phyloP scores from a whole-genome alignment of 2,329 filamentous ascomycete genomes.

The Penicillium brevicompactum region DNA sequence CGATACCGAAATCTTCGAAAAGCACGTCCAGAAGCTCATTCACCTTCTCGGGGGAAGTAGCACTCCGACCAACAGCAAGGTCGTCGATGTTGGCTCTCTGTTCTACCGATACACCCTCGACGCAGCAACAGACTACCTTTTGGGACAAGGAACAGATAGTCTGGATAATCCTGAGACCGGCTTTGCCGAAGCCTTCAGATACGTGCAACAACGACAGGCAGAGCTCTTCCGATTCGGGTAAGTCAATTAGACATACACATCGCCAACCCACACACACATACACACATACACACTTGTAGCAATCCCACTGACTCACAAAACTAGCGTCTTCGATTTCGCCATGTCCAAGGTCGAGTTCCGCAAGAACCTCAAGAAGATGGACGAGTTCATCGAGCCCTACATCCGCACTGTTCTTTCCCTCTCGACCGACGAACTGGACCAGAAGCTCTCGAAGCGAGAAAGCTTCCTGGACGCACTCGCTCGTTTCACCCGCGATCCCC shows the following conservation, averaged over 20 bases:
- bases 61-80: conserved; percentile 31
- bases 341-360: conserved; percentile 69
- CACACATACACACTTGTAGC: background rate
- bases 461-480: conserved; percentile 88
- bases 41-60: conserved; percentile 61
- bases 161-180: conserved; percentile 62
- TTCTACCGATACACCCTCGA: conserved; percentile 85
- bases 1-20: conserved; percentile 80
- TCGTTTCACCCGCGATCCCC: conserved; percentile 67
- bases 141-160: conserved; percentile 72
- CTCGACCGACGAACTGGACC: conserved; percentile 69
- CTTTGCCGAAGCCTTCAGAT: conserved; percentile 81
- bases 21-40: conserved; percentile 73
- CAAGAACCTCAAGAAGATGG: conserved; percentile 66
- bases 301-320: conserved; percentile 2
- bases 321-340: conserved; percentile 61
- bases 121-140: conserved; percentile 80
- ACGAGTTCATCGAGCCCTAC: conserved; percentile 75
- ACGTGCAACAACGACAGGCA: conserved; percentile 74
- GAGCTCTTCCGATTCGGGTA: conserved; percentile 66
- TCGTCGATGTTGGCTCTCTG: conserved; percentile 73
- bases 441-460: conserved; percentile 70
- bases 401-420: conserved; percentile 74
- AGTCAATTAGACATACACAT: conserved; percentile 17
- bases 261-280: background rate